Evolutionary conservation across 78 protist genomes (phyloP).

Genomic region (Dictyostelium citrinum): DNA sequence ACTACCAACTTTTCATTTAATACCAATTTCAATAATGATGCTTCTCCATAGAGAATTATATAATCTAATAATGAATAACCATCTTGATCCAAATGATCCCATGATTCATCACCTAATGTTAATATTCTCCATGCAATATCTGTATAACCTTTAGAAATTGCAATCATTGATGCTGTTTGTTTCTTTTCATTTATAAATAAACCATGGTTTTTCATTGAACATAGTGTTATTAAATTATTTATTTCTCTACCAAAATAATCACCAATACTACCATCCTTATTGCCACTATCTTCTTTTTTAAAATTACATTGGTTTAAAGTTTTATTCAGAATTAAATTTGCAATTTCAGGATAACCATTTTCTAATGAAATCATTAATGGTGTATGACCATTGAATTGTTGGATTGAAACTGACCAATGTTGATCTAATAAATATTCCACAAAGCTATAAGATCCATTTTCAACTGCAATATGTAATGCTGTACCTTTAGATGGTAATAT

Average conservation of each 20-base stretch:
- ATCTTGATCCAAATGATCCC: constrained; percentile 16
- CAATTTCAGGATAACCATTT: constrained; percentile 32
- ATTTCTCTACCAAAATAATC: background rate
- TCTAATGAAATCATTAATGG: constrained; percentile 25
- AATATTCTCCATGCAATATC: constrained; percentile 36
- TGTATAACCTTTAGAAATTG: constrained; percentile 29
- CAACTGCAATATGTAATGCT: constrained; percentile 25
- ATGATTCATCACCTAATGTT: background rate
- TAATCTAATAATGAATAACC: background rate
- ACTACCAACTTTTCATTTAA: background rate
- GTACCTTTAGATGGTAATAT: constrained; percentile 15
- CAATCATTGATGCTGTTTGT: constrained; percentile 24
- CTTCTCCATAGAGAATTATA: constrained; percentile 9
- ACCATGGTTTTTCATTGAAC: background rate
- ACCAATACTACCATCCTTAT: background rate
- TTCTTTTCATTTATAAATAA: constrained; percentile 3
- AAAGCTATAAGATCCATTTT: background rate
- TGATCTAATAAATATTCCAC: background rate
- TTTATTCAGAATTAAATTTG: constrained; percentile 2
- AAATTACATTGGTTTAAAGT: background rate
- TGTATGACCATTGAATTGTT: constrained; percentile 26
- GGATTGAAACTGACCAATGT: constrained; percentile 15
- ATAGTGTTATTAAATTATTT: background rate
- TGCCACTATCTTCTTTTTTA: background rate
- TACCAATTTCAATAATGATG: background rate